Conservation (phyloP, 805 yeast species). For the Lipomyces anomalus region DNA sequence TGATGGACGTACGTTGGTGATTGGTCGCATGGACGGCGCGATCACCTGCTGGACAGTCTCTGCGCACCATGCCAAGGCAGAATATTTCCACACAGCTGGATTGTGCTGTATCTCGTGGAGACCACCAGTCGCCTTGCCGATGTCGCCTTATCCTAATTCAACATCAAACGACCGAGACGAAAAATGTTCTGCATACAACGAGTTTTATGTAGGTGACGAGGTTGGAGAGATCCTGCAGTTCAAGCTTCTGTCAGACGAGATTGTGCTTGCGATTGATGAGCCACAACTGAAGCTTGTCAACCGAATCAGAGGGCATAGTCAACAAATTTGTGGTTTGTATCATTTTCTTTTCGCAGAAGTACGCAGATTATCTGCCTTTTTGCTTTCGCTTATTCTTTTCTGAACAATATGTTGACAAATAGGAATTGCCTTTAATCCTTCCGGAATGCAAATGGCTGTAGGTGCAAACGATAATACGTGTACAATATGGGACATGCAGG, state of each 20-base stretch:
- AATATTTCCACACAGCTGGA: constrained; percentile 22
- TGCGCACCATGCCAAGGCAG: constrained; percentile 8
- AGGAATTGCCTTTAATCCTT: constrained; percentile 57
- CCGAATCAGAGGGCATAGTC: constrained; percentile 24
- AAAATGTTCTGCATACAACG: constrained; percentile 4
- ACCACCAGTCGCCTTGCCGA: constrained; percentile 7
- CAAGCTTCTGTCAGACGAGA: neutral
- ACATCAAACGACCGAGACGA: neutral
- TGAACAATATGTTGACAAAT: neutral
- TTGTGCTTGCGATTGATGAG: neutral
- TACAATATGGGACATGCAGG: constrained; percentile 60
- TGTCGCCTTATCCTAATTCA: neutral
- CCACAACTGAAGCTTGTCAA: neutral
- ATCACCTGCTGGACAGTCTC: constrained; percentile 41
- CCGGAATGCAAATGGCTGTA: constrained; percentile 55
- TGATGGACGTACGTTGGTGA: constrained; percentile 41
- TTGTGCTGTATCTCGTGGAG: constrained; percentile 26
- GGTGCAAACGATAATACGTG: constrained; percentile 85
- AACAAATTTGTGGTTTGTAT: constrained; percentile 29
- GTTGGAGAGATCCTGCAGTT: constrained; percentile 23
- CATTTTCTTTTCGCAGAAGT: neutral
- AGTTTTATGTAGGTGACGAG: constrained; percentile 28
- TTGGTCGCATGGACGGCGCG: constrained; percentile 57
- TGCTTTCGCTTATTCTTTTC: no score
- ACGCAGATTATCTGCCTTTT: no score